These are phyloP conservation scores for Phytophthora multivora DNA, from an alignment of 352 stramenopile species.

Conservation along the genomic window DNA sequence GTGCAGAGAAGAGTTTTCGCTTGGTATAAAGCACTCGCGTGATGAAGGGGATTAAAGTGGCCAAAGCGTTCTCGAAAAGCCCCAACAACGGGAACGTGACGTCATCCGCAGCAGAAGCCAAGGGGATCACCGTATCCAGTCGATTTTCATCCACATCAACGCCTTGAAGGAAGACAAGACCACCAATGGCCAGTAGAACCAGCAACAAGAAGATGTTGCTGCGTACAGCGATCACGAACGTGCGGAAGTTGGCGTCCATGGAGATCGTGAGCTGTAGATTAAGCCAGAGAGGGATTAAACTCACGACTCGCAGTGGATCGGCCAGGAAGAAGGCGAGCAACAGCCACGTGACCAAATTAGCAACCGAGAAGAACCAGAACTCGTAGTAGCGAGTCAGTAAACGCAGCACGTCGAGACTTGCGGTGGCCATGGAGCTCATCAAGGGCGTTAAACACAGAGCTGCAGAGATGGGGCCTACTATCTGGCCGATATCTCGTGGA, in stretches of 20 bases:
- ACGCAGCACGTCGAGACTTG: constrained; percentile 36
- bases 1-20: constrained; percentile 29
- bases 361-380: constrained; percentile 49
- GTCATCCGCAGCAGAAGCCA: constrained; percentile 19
- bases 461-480: constrained; percentile 10
- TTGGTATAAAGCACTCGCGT: constrained; percentile 38
- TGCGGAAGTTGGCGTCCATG: constrained; percentile 48
- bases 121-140: neutral
- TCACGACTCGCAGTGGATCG: constrained; percentile 32
- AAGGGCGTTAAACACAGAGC: constrained; percentile 16
- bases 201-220: constrained; percentile 21
- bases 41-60: constrained; percentile 46
- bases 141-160: constrained; percentile 28
- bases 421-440: constrained; percentile 28
- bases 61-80: constrained; percentile 46
- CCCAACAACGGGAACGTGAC: constrained; percentile 37
- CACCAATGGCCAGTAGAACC: constrained; percentile 21
- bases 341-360: constrained; percentile 34
- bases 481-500: constrained; percentile 14
- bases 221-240: constrained; percentile 29
- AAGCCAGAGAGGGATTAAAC: constrained; percentile 27
- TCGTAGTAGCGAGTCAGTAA: constrained; percentile 37
- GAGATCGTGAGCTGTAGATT: constrained; percentile 27
- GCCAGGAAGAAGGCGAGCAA: constrained; percentile 33
- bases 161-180: constrained; percentile 24